Conservation (phyloP, 2,329 filamentous ascomycete species). For the Daldinia eschscholtzii region DNA sequence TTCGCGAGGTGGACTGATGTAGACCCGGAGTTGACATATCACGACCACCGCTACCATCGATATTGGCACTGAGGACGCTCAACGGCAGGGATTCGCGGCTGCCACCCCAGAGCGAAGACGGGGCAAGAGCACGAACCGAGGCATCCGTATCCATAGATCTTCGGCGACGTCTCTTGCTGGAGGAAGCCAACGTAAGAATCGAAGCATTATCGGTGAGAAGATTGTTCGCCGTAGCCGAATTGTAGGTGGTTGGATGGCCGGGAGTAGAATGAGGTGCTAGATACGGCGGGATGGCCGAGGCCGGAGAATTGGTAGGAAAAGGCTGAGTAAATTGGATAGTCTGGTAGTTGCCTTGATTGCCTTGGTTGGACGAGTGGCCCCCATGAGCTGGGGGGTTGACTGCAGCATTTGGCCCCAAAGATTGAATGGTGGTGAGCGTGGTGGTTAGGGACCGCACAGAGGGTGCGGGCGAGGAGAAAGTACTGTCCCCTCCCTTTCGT, state of each 20-base stretch:
- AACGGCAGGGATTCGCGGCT: conserved; percentile 84
- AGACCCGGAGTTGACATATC: conserved; percentile 60
- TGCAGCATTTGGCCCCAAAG: conserved; percentile 70
- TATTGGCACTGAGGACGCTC: conserved; percentile 80
- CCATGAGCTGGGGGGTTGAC: conserved; percentile 54
- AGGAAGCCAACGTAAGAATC: conserved; percentile 86
- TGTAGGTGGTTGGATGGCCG: conserved; percentile 77
- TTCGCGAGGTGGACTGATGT: conserved; percentile 61
- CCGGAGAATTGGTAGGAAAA: conserved; percentile 72
- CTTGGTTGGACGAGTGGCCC: conserved; percentile 59
- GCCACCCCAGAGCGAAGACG: conserved; percentile 84
- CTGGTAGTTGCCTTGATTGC: conserved; percentile 60
- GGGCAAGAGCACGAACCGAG: conserved; percentile 85
- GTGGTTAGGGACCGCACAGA: conserved; percentile 85
- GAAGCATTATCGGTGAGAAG: conserved; percentile 87
- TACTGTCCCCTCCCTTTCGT: conserved; percentile 78
- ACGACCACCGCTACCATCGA: conserved; percentile 61
- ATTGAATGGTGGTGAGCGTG: conserved; percentile 88
- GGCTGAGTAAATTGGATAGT: conserved; percentile 74
- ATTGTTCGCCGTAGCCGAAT: conserved; percentile 83
- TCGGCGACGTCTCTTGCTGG: conserved; percentile 80
- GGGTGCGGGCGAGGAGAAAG: conserved; percentile 85
- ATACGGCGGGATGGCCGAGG: conserved; percentile 79
- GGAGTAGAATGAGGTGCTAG: conserved; percentile 62
- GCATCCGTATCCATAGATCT: conserved; percentile 88